These are phyloP conservation scores for Boletus mariae DNA, from an alignment of 1,284 basidiomycete species.

Conservation along the genomic window DNA sequence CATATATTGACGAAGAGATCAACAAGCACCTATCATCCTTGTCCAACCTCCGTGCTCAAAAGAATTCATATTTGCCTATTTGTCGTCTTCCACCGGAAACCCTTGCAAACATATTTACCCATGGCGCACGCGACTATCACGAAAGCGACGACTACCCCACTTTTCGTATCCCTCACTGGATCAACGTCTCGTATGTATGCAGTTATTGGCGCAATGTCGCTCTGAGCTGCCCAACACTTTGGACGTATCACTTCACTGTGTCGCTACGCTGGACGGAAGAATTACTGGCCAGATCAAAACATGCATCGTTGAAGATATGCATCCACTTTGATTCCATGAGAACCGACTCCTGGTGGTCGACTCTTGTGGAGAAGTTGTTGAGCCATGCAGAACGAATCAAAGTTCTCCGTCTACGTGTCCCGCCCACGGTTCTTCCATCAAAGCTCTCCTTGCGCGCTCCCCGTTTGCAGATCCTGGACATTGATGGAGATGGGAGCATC, in stretches of 20 bases:
- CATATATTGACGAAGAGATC: neutral
- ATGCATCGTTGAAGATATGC: conserved; percentile 23
- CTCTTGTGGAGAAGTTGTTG: conserved; percentile 12
- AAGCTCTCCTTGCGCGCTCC: conserved; percentile 8
- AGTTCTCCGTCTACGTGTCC: conserved; percentile 12
- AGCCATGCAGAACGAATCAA: conserved; percentile 17
- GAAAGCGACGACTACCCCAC: neutral
- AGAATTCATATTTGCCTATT: conserved; percentile 25
- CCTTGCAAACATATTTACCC: conserved; percentile 19
- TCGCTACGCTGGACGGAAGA: conserved; percentile 27
- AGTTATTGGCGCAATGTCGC: conserved; percentile 16
- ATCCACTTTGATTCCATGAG: neutral
- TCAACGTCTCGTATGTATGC: conserved; percentile 28
- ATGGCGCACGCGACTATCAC: conserved; percentile 5
- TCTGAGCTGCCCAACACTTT: conserved; percentile 7
- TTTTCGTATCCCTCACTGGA: conserved; percentile 3
- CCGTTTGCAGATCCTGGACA: neutral
- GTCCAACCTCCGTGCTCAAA: conserved; percentile 9
- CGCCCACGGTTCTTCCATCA: neutral
- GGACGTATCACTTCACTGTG: conserved; percentile 16
- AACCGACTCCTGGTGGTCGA: neutral
- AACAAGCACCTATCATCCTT: neutral
- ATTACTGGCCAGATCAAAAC: conserved; percentile 35
- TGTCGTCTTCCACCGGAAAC: conserved; percentile 24
- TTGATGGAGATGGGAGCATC: conserved; percentile 5